Conservation (phyloP, 306 rosid genomes). For the Trichosanthes truncata region DNA sequence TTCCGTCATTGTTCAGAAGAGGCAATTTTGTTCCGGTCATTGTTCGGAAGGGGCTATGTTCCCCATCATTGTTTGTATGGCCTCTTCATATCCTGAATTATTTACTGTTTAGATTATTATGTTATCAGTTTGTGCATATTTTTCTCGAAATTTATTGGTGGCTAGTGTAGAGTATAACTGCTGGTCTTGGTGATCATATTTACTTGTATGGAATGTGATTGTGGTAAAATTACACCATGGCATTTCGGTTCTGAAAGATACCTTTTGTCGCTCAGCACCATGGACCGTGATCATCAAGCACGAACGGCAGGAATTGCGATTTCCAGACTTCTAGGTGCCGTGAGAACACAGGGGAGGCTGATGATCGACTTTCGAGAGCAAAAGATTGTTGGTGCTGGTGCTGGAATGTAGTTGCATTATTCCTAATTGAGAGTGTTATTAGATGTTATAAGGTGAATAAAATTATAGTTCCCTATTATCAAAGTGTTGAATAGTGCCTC, state of each 20-base stretch:
- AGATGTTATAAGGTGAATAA: too few species aligned
- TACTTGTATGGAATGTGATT: neutral
- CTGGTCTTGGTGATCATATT: neutral
- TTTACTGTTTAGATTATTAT: neutral
- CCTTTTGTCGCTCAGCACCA: slow-evolving; percentile 12
- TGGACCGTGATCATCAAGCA: slow-evolving; percentile 55
- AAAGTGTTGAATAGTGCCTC: too few species aligned
- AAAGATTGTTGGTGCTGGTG: slow-evolving; percentile 94
- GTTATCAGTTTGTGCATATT: neutral
- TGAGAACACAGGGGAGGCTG: slow-evolving; percentile 88
- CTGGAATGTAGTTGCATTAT: slow-evolving; percentile 67
- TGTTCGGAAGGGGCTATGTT: too few species aligned
- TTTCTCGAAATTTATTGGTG: neutral
- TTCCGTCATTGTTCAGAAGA: too few species aligned
- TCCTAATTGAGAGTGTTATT: neutral
- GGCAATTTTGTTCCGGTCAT: too few species aligned
- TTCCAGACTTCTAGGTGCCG: slow-evolving; percentile 49
- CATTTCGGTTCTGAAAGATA: neutral
- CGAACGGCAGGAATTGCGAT: slow-evolving; percentile 88
- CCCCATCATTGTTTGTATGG: neutral
- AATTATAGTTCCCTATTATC: neutral
- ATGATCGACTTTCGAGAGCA: slow-evolving; percentile 91
- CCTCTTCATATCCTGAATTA: neutral
- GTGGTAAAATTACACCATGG: neutral
- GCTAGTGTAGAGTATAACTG: neutral